These are phyloP conservation scores for Platismatia glauca DNA, from an alignment of 495 filamentous ascomycete genomes.

Conservation along the genomic window DNA sequence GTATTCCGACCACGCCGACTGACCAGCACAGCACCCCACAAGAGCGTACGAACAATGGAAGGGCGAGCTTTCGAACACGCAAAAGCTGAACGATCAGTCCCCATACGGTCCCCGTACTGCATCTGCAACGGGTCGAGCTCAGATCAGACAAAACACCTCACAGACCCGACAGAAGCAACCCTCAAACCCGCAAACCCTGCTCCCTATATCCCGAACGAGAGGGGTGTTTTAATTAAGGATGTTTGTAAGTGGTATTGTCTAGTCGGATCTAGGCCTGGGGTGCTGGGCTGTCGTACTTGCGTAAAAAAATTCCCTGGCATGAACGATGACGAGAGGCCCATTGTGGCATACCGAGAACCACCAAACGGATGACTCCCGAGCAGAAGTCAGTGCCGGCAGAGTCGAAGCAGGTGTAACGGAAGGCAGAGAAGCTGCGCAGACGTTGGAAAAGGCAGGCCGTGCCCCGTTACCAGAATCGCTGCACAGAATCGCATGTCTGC, in stretches of 20 bases:
- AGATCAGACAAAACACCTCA: no score
- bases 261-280: neutral
- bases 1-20: neutral
- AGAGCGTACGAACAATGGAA: neutral
- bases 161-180: no score
- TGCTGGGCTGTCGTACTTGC: neutral
- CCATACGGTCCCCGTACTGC: neutral
- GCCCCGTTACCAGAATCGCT: neutral
- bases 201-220: no score
- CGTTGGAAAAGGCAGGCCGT: neutral
- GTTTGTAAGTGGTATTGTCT: neutral
- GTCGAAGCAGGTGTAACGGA: no score
- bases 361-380: neutral
- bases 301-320: neutral
- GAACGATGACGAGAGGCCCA: neutral
- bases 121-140: no score
- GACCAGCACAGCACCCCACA: neutral
- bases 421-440: neutral
- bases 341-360: neutral
- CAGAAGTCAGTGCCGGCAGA: neutral
- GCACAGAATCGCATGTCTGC: neutral
- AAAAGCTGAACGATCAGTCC: neutral
- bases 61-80: neutral
- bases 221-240: neutral
- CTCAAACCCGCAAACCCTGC: no score